These are phyloP conservation scores for Beauveria sp. DNA, from an alignment of 2,329 filamentous ascomycete species.

Conservation along the genomic window DNA sequence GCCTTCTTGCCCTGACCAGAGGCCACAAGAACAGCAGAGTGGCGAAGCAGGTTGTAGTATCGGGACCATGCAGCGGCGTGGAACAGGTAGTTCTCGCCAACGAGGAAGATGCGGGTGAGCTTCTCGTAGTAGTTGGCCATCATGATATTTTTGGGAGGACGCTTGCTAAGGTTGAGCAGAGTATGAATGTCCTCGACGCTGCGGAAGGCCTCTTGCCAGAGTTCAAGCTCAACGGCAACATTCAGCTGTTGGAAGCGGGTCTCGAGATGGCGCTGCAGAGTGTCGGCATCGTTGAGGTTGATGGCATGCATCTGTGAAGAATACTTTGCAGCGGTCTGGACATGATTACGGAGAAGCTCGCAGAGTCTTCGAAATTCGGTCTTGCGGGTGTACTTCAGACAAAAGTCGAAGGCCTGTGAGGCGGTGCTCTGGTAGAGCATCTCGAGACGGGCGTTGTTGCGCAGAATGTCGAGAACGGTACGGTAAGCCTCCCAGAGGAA, in stretches of 20 bases:
- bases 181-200: constrained; percentile 99
- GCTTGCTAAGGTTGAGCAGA: constrained; percentile 93
- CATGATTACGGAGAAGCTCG: constrained; percentile 95
- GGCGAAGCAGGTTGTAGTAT: constrained; percentile 93
- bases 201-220: constrained; percentile 99
- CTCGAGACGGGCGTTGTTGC: constrained; percentile 97
- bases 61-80: constrained; percentile 95
- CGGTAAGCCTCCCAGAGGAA: constrained; percentile 99
- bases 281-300: constrained; percentile 96
- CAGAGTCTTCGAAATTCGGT: constrained; percentile 98
- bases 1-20: constrained; percentile 84
- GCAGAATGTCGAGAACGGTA: constrained; percentile 94
- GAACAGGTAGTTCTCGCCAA: constrained; percentile 99
- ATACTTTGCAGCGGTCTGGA: constrained; percentile 98
- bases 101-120: constrained; percentile 94
- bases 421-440: constrained; percentile 98
- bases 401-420: constrained; percentile 98
- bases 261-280: constrained; percentile 91
- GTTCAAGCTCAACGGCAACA: constrained; percentile 91
- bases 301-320: constrained; percentile 99
- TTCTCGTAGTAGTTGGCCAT: constrained; percentile 99
- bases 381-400: constrained; percentile 95
- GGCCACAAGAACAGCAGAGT: constrained; percentile 76
- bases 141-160: constrained; percentile 97
- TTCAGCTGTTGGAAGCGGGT: constrained; percentile 98